Base-by-base conservation (phyloP, 1,139 yeast genomes). In the Yamadazyma siamensis region DNA sequence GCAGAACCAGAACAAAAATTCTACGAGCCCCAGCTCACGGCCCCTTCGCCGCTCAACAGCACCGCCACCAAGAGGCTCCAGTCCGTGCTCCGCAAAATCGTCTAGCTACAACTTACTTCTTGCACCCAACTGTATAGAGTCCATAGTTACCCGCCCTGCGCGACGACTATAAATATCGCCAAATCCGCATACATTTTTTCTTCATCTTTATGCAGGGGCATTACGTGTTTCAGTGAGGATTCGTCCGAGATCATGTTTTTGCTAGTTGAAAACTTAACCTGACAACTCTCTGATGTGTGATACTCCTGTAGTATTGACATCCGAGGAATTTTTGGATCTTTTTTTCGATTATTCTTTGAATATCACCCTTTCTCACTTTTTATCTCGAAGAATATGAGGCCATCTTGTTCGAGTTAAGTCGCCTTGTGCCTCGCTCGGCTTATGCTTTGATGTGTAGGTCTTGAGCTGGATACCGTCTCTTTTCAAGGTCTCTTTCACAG, bases 201-300 rank as follows among this genome's bases (percentile, higher is more conserved):
- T 59, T 54, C 61, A 88, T 88, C 96, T 83, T 89, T 91, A 87
- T 89, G 97, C 98, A 84, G 85, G 97, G 97, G 96, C 95, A 88
- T 88, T 89, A 89, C 97, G 95, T 95, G 94, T 87, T 86, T 89
- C 97, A 88, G 95, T 89, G 98, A 89, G 96, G 97, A 91, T 88
- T 88, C 96, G 96, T 91, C 97, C 97, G 98, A 89, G 98, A 87
- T 87, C 95, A 95, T 89, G 97, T 89, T 85, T 88, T 89, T 89
- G 98, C 98, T 89, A 95, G 96, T 89, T 89, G 96, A 89, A 89
- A 89, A 88, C 91, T 83, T 81, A 82, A 85, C 91, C 94, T 80
- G 96, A 88, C 96, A 88, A 77, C 97, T 88, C 46, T 81, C 86
- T 80, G 65, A 57, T 36, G 65, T 65, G 74, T 59, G 64, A 56